phyloP scores from a whole-genome alignment of 2,329 filamentous ascomycete genomes.

The Aspergillus brasiliensis region DNA sequence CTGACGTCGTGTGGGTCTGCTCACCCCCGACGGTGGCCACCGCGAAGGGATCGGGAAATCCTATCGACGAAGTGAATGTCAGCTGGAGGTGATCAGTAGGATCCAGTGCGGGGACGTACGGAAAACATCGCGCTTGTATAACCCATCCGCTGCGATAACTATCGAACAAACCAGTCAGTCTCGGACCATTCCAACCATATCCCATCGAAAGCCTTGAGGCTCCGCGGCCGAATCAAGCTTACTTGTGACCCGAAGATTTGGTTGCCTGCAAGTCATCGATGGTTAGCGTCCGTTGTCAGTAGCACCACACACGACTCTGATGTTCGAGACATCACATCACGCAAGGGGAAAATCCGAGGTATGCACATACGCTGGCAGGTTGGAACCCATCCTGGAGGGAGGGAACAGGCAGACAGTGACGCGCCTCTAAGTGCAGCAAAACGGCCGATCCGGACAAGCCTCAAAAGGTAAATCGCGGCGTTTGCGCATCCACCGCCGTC shows the following conservation, averaged over 20 bases:
- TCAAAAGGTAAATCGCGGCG: slow-evolving; percentile 29
- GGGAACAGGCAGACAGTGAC: slow-evolving; percentile 27
- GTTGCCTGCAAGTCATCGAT: slow-evolving; percentile 57
- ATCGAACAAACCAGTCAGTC: slow-evolving; percentile 30
- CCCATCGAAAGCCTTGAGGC: not conserved
- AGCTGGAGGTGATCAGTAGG: slow-evolving; percentile 10
- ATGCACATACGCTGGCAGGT: slow-evolving; percentile 63
- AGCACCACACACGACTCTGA: slow-evolving; percentile 6
- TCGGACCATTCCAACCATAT: slow-evolving; percentile 4
- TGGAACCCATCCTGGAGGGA: slow-evolving; percentile 56
- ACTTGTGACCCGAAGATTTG: slow-evolving; percentile 95
- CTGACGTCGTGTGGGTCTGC: slow-evolving; percentile 95
- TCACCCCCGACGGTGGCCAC: slow-evolving; percentile 97
- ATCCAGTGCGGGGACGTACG: slow-evolving; percentile 61
- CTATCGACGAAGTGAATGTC: slow-evolving; percentile 50
- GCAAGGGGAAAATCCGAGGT: not conserved
- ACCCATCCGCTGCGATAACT: slow-evolving; percentile 98
- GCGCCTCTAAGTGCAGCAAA: slow-evolving; percentile 30
- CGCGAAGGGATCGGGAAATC: slow-evolving; percentile 96
- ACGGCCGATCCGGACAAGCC: slow-evolving; percentile 41
- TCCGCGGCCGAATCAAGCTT: slow-evolving; percentile 33
- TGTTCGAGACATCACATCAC: not conserved
- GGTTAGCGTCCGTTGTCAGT: slow-evolving; percentile 24
- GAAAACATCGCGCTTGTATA: slow-evolving; percentile 99
- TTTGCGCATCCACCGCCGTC: slow-evolving; percentile 39